Base-by-base conservation (phyloP, 2,329 filamentous ascomycete species). In the Teratosphaeriaceae sp. region DNA sequence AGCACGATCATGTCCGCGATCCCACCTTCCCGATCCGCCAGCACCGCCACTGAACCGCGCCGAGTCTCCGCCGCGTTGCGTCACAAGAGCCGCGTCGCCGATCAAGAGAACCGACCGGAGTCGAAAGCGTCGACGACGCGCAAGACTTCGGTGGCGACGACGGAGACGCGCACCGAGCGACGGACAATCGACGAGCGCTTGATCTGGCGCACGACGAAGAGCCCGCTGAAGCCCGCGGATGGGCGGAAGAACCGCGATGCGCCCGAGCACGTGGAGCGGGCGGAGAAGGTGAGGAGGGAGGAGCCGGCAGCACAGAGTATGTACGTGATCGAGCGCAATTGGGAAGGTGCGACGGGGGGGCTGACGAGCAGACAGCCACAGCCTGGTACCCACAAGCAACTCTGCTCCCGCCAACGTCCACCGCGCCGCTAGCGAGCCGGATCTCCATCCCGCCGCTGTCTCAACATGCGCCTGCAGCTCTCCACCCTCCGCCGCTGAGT, bases 331-430 rank as follows among this genome's bases (percentile, higher is more conserved):
- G 38, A 15, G 24, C 9, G 21, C 12, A 5, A 27, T 23, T 26
- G 26, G 12, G 24, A 6, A 21, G 11, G 20, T 23, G 27, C 54
- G 24, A 26, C 39, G 41, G 34, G 24, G 8, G 35, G 26, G 31
- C 35, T 31, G 27, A 37, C 23, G 15, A 5, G 5, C 3, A 12
- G 13, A 12, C 34, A 57, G 43, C 49, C 57, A 67, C 60, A 40
- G 64, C 71, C 58, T 97, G 92, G 92, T 82, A 80, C 43, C 90
- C 92, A 0, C 78, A 87, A 60, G 90, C 81, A 7, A 82, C 77
- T 1, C 69, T 97, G 18, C 71, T 89, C 45, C 78, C 85, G 37
- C 76, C 79, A 47, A 80, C 79, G 7, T 75, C 76, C 19, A 50
- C 30, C 18, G 80, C 80, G 16, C 90, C 90, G 2, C 70, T 94